A percentile compares a stretch with the other conserved stretches of the same genome.
These are phyloP conservation scores for Climacium dendroides DNA, from an alignment of 225 moss, liverwort and hornwort species.

Conservation along the genomic window DNA sequence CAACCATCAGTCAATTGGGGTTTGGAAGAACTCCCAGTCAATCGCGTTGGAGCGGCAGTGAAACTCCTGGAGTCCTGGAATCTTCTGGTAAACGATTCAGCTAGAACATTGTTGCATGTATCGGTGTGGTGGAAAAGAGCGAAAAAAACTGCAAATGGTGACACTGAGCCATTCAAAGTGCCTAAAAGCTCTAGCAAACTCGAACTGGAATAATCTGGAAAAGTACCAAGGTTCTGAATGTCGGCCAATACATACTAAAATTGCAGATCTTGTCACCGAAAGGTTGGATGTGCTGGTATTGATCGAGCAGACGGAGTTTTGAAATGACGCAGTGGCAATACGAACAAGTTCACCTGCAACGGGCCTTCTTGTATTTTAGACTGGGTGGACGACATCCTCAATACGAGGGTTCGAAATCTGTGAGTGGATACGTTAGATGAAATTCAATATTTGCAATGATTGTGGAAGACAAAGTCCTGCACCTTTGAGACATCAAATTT, in stretches of 20 bases:
- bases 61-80: not conserved
- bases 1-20: not conserved
- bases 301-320: not conserved
- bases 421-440: not conserved
- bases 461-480: not conserved
- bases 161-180: not conserved
- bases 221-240: not conserved
- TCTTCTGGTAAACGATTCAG: not conserved
- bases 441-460: not conserved
- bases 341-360: not conserved
- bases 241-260: not conserved
- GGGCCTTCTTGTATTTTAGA: not conserved
- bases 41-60: no score
- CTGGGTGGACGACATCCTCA: not conserved
- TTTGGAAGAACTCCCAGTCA: not conserved
- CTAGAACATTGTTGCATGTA: not conserved
- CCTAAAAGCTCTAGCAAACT: not conserved
- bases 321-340: not conserved
- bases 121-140: not conserved
- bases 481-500: not conserved
- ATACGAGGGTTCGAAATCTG: not conserved
- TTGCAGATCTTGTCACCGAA: not conserved
- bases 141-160: not conserved
- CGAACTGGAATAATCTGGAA: not conserved
- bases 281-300: not conserved